Evolutionary conservation across 2,329 filamentous ascomycete genomes (phyloP), one percentile per base, ranked within the genome.

Genomic region (Colletotrichum acutatum): DNA sequence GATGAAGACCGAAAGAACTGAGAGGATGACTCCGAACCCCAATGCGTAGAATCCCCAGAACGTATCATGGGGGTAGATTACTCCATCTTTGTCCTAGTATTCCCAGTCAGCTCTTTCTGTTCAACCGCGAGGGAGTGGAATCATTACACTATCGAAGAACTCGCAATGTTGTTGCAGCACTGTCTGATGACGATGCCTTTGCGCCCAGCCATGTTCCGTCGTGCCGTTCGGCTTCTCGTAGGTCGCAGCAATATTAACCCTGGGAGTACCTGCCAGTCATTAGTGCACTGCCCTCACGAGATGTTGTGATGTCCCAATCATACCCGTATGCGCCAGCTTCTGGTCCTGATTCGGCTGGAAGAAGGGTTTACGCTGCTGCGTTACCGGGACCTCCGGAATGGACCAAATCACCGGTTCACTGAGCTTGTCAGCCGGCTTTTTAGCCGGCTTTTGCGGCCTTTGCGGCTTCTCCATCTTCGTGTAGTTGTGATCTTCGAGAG

Each of bases 11-110:
- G 83, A 78, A 2, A 86, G 66, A 1, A 83, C 12, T 5, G 82
- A 85, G 72, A 86, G 82, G 1, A 82, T 42, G 14, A 84, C 64
- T 61, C 78, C 81, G 77, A 84, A 85, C 0, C 84, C 84, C 0
- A 86, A 76, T 1, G 79, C 79, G 3, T 80, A 79, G 67, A 86
- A 84, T 4, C 84, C 83, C 11, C 57, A 67, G 74, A 81, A 86
- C 0, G 83, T 84, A 72, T 86, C 82, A 22, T 64, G 67, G 0
- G 83, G 84, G 66, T 77, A 82, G 71, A 86, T 84, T 19, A 81
- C 74, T 24, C 83, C 83, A 69, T 86, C 84, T 5, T 72, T 65
- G 74, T 86, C 83, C 56, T 76, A 58, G 0, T n/a, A 22, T 49
- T n/a, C 19, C 5, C 42, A 4, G 2, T 49, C 19, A 49, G 8